Conservation (phyloP, 2,329 filamentous ascomycete genomes). For the Pseudogymnoascus sp. region DNA sequence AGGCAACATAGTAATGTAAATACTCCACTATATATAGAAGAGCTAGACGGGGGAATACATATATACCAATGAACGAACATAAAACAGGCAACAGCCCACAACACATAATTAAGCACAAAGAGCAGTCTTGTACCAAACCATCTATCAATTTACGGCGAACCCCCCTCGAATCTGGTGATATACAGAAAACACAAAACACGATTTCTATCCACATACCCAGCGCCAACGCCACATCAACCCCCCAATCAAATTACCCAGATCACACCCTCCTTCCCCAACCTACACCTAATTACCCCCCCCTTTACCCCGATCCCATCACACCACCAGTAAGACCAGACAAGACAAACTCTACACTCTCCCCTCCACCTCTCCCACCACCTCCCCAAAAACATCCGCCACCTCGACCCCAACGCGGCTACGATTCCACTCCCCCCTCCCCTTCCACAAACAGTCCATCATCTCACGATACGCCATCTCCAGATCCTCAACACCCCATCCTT, state of each 20-base stretch:
- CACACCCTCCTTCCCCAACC: neutral
- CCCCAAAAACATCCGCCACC: conserved; percentile 66
- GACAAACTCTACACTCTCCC: neutral
- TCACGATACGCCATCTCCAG: conserved; percentile 87
- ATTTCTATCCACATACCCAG: conserved; percentile 3
- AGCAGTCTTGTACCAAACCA: neutral
- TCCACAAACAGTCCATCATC: conserved; percentile 88
- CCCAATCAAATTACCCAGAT: neutral
- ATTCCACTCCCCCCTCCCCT: conserved; percentile 71
- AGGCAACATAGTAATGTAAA: neutral
- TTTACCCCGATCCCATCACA: neutral
- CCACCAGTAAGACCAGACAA: no score
- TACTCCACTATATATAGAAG: conserved; percentile 5
- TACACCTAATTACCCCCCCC: neutral
- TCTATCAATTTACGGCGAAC: neutral
- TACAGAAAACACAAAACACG: conserved; percentile 7
- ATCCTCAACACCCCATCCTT: conserved; percentile 64
- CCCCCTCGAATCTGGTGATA: neutral
- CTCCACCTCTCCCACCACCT: conserved; percentile 52
- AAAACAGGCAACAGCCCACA: neutral
- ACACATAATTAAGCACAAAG: neutral
- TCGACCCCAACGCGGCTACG: conserved; percentile 61
- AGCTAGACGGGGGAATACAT: neutral
- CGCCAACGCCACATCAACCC: neutral
- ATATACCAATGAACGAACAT: neutral